These are phyloP conservation scores for Endotrypanum monterogeii DNA, from an alignment of 208 protist species.

Conservation along the genomic window DNA sequence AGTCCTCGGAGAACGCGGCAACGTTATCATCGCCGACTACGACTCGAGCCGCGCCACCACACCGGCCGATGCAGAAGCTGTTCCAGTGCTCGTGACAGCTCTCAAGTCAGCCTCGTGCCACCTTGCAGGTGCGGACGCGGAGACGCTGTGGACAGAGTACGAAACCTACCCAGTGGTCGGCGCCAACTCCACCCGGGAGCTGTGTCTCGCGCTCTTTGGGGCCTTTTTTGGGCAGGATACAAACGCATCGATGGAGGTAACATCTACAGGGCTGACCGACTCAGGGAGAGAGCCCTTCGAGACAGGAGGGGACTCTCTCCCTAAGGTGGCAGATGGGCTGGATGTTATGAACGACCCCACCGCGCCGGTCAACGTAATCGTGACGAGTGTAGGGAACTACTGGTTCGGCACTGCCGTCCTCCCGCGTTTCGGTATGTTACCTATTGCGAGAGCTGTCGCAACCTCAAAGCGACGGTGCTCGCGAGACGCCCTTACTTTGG, in stretches of 20 bases:
- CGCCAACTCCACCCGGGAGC: slow-evolving; percentile 35
- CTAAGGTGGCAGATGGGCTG: background rate
- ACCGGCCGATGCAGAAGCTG: slow-evolving; percentile 42
- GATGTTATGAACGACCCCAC: slow-evolving; percentile 1
- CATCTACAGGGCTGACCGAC: background rate
- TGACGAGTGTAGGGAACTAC: slow-evolving; percentile 54
- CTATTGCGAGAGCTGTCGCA: slow-evolving; percentile 65
- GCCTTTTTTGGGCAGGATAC: slow-evolving; percentile 54
- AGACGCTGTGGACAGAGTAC: slow-evolving; percentile 85
- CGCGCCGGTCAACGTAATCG: slow-evolving; percentile 45
- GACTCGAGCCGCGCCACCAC: slow-evolving; percentile 35
- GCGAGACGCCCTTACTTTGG: slow-evolving; percentile 69
- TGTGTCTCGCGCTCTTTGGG: slow-evolving; percentile 72
- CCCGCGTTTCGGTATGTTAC: slow-evolving; percentile 51
- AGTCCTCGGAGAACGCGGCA: slow-evolving; percentile 68
- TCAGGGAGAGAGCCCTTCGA: background rate
- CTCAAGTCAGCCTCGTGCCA: slow-evolving; percentile 68
- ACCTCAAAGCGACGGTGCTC: slow-evolving; percentile 56
- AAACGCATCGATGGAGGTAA: background rate
- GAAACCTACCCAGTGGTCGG: slow-evolving; percentile 63
- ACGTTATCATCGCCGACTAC: slow-evolving; percentile 74
- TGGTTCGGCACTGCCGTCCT: slow-evolving; percentile 81
- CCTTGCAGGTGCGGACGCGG: slow-evolving; percentile 57
- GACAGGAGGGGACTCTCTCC: background rate
- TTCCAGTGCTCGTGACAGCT: slow-evolving; percentile 66